A percentile compares a stretch with the other conserved stretches of the same genome.
Conservation (phyloP, 108 stramenopile species). For the Mayamaea pseudoterrestris region DNA sequence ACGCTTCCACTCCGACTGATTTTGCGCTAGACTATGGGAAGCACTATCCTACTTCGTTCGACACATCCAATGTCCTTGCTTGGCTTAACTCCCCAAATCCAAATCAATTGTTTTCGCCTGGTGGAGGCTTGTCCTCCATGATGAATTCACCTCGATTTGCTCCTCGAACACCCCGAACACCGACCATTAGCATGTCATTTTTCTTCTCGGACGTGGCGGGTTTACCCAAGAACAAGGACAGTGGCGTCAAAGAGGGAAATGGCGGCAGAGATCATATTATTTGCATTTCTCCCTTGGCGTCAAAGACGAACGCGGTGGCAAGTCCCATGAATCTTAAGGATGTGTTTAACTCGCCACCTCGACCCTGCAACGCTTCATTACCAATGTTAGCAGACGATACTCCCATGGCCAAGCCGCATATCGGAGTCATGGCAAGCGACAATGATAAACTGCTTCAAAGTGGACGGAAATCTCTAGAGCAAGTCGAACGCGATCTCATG, state of each 20-base stretch:
- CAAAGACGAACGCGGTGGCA: constrained; percentile 12
- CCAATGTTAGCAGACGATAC: constrained; percentile 20
- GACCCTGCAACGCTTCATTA: no score
- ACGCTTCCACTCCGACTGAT: constrained; percentile 81
- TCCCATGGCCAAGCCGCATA: no score
- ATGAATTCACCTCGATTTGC: constrained; percentile 44
- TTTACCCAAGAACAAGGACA: constrained; percentile 18
- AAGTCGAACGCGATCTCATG: constrained; percentile 62
- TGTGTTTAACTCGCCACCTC: constrained; percentile 61
- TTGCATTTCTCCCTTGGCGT: constrained; percentile 69
- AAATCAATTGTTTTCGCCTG: constrained; percentile 71
- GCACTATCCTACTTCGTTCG: constrained; percentile 27
- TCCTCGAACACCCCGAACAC: constrained; percentile 45
- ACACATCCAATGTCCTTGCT: constrained; percentile 54
- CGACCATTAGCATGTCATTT: constrained; percentile 39
- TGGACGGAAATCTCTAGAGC: no score
- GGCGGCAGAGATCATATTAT: constrained; percentile 36
- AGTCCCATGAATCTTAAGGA: constrained; percentile 67
- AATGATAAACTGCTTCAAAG: no score
- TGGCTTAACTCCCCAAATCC: constrained; percentile 72
- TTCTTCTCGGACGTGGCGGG: constrained; percentile 55
- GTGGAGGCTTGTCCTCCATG: constrained; percentile 40
- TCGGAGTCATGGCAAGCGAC: no score
- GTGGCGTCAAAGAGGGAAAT: constrained; percentile 16
- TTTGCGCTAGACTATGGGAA: constrained; percentile 76